Conservation (phyloP, 2,329 filamentous ascomycete genomes). For the Balansia obtecta region DNA sequence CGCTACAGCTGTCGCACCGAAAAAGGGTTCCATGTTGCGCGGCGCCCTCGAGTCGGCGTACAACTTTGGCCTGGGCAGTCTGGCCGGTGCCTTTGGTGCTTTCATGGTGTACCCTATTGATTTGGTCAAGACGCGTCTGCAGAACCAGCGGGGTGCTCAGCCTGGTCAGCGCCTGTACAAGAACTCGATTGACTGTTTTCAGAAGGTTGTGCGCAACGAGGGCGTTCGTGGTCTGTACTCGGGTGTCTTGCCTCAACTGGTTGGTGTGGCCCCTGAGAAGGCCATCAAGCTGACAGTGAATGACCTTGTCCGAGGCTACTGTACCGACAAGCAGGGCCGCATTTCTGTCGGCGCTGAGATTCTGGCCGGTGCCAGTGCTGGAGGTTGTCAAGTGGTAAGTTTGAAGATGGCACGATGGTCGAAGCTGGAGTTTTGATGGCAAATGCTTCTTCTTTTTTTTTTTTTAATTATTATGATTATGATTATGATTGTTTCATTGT, state of each 20-base stretch:
- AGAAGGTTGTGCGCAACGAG: slow-evolving; percentile 87
- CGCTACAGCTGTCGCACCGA: slow-evolving; percentile 16
- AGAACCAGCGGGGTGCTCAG: slow-evolving; percentile 79
- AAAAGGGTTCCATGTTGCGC: slow-evolving; percentile 35
- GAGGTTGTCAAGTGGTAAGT: slow-evolving; percentile 91
- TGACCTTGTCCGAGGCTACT: slow-evolving; percentile 69
- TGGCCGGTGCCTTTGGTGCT: slow-evolving; percentile 92
- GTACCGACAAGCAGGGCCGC: slow-evolving; percentile 62
- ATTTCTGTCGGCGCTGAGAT: slow-evolving; percentile 66
- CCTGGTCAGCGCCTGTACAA: slow-evolving; percentile 88
- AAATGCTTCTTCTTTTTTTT: too few species aligned
- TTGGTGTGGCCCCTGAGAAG: slow-evolving; percentile 98
- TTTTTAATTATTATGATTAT: too few species aligned
- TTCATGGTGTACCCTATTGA: slow-evolving; percentile 99
- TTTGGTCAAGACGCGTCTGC: slow-evolving; percentile 94
- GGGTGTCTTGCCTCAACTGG: slow-evolving; percentile 85
- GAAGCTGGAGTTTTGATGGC: background rate
- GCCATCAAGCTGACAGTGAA: slow-evolving; percentile 99
- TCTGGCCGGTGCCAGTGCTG: slow-evolving; percentile 77
- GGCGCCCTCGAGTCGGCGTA: slow-evolving; percentile 59
- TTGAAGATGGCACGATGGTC: background rate
- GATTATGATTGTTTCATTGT: too few species aligned
- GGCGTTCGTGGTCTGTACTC: slow-evolving; percentile 85
- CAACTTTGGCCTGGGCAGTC: slow-evolving; percentile 78
- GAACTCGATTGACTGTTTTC: slow-evolving; percentile 91